Conservation (phyloP, 2,329 filamentous ascomycete species). For the Bipolaris zeicola region DNA sequence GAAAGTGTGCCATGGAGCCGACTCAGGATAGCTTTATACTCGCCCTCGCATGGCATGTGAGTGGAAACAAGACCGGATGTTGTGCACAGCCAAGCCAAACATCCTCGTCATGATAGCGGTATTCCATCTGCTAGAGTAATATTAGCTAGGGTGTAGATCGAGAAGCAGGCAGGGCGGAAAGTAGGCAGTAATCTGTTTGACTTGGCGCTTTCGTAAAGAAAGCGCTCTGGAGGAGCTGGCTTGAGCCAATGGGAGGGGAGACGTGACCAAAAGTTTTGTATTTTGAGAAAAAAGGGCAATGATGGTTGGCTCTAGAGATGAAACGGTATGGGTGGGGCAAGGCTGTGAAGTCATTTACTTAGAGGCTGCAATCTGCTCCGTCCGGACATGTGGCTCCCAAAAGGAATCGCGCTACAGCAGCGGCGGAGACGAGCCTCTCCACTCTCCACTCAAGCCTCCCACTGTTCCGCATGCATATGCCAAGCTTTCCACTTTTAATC, state of each 20-base stretch:
- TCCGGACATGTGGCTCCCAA: slow-evolving; percentile 21
- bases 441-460: slow-evolving; percentile 5
- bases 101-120: slow-evolving; percentile 18
- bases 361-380: slow-evolving; percentile 31
- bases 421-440: slow-evolving; percentile 12
- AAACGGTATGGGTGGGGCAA: slow-evolving; percentile 26
- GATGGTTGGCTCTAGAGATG: slow-evolving; percentile 24
- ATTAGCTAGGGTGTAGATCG: slow-evolving; percentile 24
- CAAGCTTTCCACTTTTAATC: slow-evolving; percentile 23
- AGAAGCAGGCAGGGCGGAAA: slow-evolving; percentile 20
- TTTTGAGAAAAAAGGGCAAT: neutral
- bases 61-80: slow-evolving; percentile 9
- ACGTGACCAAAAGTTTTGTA: neutral
- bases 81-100: slow-evolving; percentile 20
- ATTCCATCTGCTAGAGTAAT: slow-evolving; percentile 16
- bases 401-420: slow-evolving; percentile 11
- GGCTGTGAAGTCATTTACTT: slow-evolving; percentile 29
- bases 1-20: slow-evolving; percentile 13
- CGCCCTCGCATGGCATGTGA: slow-evolving; percentile 9
- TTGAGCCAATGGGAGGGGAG: slow-evolving; percentile 1
- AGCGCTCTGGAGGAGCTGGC: neutral
- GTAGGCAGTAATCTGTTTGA: slow-evolving; percentile 21
- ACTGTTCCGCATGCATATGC: slow-evolving; percentile 16
- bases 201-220: slow-evolving; percentile 22
- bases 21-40: slow-evolving; percentile 28